A percentile compares a stretch with the other conserved stretches of the same genome.
phyloP scores from a whole-genome alignment of 1,284 basidiomycete genomes.

The Ceratobasidium sp. region DNA sequence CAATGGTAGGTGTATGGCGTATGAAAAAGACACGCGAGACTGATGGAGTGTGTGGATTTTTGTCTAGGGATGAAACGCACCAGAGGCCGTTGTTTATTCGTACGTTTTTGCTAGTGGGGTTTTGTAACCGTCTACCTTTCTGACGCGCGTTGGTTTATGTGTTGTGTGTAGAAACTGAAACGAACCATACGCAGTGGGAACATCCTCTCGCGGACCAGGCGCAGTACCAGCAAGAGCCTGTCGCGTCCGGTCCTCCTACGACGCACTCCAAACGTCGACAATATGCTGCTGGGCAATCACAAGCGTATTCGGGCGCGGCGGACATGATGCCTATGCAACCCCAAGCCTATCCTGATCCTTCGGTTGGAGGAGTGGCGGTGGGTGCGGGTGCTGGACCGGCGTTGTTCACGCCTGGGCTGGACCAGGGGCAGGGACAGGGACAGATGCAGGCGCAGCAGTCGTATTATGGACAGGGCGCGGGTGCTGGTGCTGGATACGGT shows the following conservation, averaged over 20 bases:
- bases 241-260: constrained; percentile 43
- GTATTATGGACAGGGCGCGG: constrained; percentile 55
- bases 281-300: constrained; percentile 89
- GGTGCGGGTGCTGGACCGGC: constrained; percentile 45
- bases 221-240: constrained; percentile 48
- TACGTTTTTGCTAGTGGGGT: constrained; percentile 54
- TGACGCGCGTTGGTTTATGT: neutral
- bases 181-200: constrained; percentile 75
- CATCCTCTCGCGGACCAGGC: constrained; percentile 54
- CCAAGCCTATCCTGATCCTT: constrained; percentile 33
- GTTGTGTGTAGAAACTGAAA: constrained; percentile 60
- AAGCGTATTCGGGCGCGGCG: constrained; percentile 76
- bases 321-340: constrained; percentile 49
- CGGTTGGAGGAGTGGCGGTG: too few relatives aligned
- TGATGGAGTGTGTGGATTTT: too few relatives aligned
- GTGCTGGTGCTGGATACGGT: constrained; percentile 62
- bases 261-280: constrained; percentile 76
- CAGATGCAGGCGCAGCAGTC: constrained; percentile 59
- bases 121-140: neutral
- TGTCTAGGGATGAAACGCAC: constrained; percentile 78
- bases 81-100: constrained; percentile 88
- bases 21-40: too few relatives aligned
- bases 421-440: too few relatives aligned
- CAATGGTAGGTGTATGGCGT: constrained; percentile 70
- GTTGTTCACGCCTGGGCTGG: constrained; percentile 83